These are phyloP conservation scores for Helianthus tuberosus DNA, from an alignment of 129 eudicot genomes.

Conservation along the genomic window DNA sequence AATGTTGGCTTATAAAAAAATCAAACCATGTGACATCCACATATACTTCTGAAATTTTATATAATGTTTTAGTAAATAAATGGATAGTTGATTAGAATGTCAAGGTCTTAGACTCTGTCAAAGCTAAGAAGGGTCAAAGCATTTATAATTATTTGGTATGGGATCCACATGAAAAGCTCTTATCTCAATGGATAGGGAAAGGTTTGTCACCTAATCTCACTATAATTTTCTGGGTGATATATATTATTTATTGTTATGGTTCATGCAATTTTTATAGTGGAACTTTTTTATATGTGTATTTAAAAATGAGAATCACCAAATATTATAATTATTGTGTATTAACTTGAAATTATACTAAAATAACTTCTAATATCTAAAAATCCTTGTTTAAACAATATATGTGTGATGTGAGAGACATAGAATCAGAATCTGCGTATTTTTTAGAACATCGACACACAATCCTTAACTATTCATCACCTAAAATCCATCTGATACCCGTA, in stretches of 20 bases:
- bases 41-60: conserved; percentile 14
- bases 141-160: conserved; percentile 26
- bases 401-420: too few relatives aligned
- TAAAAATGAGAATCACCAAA: too few relatives aligned
- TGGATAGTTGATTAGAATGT: conserved; percentile 36
- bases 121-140: conserved; percentile 33
- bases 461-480: too few relatives aligned
- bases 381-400: too few relatives aligned
- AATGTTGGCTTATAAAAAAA: conserved; percentile 19
- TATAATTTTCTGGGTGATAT: conserved; percentile 1
- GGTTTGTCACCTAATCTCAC: conserved; percentile 27
- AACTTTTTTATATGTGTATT: too few relatives aligned
- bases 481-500: too few relatives aligned
- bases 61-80: conserved; percentile 22
- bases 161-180: conserved; percentile 38
- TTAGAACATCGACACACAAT: too few relatives aligned
- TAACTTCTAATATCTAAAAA: too few relatives aligned
- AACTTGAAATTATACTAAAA: too few relatives aligned
- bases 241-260: background rate
- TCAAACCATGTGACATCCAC: conserved; percentile 45
- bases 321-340: too few relatives aligned
- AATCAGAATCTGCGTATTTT: too few relatives aligned
- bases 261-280: background rate
- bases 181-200: conserved; percentile 23
- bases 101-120: conserved; percentile 45